These are phyloP conservation scores for Borealophlyctis nickersoniae DNA, from an alignment of 192 early-diverging fungal genomes.

Conservation along the genomic window DNA sequence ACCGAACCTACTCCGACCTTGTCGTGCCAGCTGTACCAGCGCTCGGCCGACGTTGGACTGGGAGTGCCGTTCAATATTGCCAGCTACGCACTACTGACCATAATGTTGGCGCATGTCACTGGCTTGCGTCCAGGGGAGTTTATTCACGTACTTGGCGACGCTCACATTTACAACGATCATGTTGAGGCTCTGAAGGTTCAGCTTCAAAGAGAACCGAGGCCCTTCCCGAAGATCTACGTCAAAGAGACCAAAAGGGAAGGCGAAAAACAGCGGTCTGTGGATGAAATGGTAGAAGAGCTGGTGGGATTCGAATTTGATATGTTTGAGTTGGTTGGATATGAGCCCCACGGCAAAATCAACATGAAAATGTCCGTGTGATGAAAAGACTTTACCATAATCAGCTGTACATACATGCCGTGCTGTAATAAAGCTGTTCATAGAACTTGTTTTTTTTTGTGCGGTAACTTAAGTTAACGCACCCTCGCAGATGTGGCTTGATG, in stretches of 20 bases:
- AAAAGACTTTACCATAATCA: too few relatives aligned
- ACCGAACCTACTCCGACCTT: slow-evolving; percentile 49
- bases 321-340: slow-evolving; percentile 77
- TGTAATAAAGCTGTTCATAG: too few relatives aligned
- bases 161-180: slow-evolving; percentile 93
- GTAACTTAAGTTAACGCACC: not conserved
- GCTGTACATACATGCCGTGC: too few relatives aligned
- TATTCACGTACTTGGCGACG: slow-evolving; percentile 91
- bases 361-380: slow-evolving; percentile 92
- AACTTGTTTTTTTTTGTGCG: too few relatives aligned
- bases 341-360: slow-evolving; percentile 78
- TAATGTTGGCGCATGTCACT: slow-evolving; percentile 86
- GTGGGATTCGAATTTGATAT: slow-evolving; percentile 75
- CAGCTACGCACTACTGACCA: slow-evolving; percentile 87
- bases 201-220: slow-evolving; percentile 67
- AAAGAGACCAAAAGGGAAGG: slow-evolving; percentile 14
- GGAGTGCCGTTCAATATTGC: slow-evolving; percentile 99
- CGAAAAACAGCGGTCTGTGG: slow-evolving; percentile 23
- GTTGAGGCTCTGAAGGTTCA: slow-evolving; percentile 80
- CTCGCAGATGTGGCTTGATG: not conserved
- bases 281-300: slow-evolving; percentile 39
- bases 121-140: slow-evolving; percentile 79
- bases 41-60: slow-evolving; percentile 90
- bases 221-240: slow-evolving; percentile 79
- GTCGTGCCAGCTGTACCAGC: slow-evolving; percentile 94